Percentiles rank a stretch among this genome's conserved stretches.
These are phyloP conservation scores for Ochromonas danica DNA, from an alignment of 108 stramenopile species.

Conservation along the genomic window DNA sequence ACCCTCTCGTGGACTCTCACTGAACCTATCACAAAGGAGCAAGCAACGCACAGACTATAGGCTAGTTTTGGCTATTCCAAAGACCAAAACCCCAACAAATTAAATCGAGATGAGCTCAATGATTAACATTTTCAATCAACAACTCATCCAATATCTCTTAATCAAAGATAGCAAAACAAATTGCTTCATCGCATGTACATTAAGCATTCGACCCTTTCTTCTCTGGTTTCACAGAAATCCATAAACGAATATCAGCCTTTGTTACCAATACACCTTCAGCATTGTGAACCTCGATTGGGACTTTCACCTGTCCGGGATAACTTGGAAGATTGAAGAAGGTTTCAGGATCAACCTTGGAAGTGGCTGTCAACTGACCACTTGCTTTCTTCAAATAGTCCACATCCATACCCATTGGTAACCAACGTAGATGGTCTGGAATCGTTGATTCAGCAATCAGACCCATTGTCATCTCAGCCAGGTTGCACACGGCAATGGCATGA, in stretches of 20 bases:
- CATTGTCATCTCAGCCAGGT: slow-evolving; percentile 13
- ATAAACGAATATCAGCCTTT: neutral
- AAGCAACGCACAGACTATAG: too few relatives aligned
- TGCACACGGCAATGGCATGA: slow-evolving; percentile 27
- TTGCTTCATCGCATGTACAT: neutral
- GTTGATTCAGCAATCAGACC: slow-evolving; percentile 1
- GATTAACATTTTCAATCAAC: neutral
- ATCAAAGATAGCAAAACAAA: neutral
- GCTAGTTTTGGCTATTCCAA: too few relatives aligned
- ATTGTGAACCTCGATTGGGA: neutral
- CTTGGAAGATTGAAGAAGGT: neutral
- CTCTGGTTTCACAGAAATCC: slow-evolving; percentile 9
- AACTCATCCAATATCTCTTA: neutral
- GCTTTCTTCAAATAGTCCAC: slow-evolving; percentile 4
- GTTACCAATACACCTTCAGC: slow-evolving; percentile 4
- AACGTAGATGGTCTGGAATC: slow-evolving; percentile 4
- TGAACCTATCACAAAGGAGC: too few relatives aligned
- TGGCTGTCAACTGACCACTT: neutral
- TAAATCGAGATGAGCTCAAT: neutral
- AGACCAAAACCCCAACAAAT: too few relatives aligned
- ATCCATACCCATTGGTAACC: slow-evolving; percentile 27
- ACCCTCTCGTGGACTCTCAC: too few relatives aligned
- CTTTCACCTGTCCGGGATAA: slow-evolving; percentile 9
- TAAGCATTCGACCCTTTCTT: neutral
- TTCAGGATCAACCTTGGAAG: slow-evolving; percentile 3